Evolutionary conservation across 805 yeast species (phyloP).

Genomic region (Candida hungchunana): DNA sequence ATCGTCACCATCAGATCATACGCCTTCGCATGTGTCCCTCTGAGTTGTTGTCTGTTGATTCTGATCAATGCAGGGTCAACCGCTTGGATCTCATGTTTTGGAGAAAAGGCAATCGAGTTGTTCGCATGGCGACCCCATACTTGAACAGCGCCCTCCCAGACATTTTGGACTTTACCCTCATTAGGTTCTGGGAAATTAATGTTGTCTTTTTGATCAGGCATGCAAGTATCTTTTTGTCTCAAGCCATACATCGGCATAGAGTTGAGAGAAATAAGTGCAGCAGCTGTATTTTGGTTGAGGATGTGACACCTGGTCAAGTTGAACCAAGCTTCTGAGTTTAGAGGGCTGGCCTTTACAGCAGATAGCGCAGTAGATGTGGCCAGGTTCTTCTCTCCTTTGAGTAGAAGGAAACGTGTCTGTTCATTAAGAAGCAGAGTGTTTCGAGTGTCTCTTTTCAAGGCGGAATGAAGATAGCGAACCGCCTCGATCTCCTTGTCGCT

Average conservation of each 20-base stretch:
- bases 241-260: conserved; percentile 66
- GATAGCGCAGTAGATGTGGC: conserved; percentile 58
- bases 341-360: conserved; percentile 65
- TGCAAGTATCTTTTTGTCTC: conserved; percentile 36
- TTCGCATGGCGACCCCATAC: conserved; percentile 27
- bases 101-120: conserved; percentile 20
- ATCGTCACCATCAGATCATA: conserved; percentile 71
- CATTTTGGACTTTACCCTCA: conserved; percentile 47
- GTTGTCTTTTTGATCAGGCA: conserved; percentile 40
- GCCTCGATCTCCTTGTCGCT: conserved; percentile 35
- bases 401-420: conserved; percentile 61
- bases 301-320: conserved; percentile 57
- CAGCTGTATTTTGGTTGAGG: conserved; percentile 46
- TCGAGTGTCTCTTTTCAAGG: conserved; percentile 23
- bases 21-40: conserved; percentile 52
- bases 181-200: conserved; percentile 46
- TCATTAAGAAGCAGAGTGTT: conserved; percentile 21
- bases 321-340: conserved; percentile 74
- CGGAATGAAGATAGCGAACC: conserved; percentile 26
- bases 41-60: conserved; percentile 46
- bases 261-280: conserved; percentile 66
- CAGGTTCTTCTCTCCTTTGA: conserved; percentile 46
- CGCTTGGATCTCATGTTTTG: conserved; percentile 33
- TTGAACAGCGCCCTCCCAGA: conserved; percentile 37
- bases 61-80: conserved; percentile 46